Base-by-base conservation (phyloP, 2,329 filamentous ascomycete genomes). In the Ophiosphaerella narmari region DNA sequence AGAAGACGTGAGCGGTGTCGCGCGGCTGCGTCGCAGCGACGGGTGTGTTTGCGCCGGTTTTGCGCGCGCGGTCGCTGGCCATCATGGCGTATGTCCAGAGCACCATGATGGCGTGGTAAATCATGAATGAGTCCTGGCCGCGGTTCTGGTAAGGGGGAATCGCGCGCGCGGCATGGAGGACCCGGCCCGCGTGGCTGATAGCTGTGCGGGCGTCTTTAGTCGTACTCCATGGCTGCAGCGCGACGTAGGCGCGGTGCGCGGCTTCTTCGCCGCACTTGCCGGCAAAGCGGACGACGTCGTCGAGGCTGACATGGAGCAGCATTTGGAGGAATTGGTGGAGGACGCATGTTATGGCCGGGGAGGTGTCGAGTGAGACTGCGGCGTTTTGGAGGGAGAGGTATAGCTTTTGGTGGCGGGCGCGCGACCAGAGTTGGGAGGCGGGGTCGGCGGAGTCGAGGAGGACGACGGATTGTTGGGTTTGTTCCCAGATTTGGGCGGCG, bases 221-320 rank as follows among this genome's bases (percentile, higher is more conserved):
- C 21, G 52, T 50, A 21, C 53, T 55, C 85, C 85, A 87, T 23
- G 81, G 75, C 46, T 82, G 80, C 3, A 87, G 75, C 0, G 79
- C 72, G 0, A 82, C 81, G 51, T 84, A 85, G 13, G 84, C 77
- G 5, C 80, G 72, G 3, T 82, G 78, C 2, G 86, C 85, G 61
- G 86, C 82, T 18, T 85, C 83, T 55, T 86, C 81, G 18, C 84
- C 85, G 55, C 86, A 84, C 45, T 84, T 84, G 7, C 86, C 86
- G 0, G 83, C 81, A 55, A 88, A 87, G 2, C 86, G 77, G 57
- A 87, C 83, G 18, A 88, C 72, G 51, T 86, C 83, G 53, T 86
- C 81, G 2, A 87, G 74, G 1, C 82, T 82, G 34, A 85, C 78
- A 65, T 87, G 81, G 5, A 88, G 74, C 55, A 85, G 81, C 78